Conservation (phyloP, 2,329 filamentous ascomycete species). For the Colletotrichum simmondsii region DNA sequence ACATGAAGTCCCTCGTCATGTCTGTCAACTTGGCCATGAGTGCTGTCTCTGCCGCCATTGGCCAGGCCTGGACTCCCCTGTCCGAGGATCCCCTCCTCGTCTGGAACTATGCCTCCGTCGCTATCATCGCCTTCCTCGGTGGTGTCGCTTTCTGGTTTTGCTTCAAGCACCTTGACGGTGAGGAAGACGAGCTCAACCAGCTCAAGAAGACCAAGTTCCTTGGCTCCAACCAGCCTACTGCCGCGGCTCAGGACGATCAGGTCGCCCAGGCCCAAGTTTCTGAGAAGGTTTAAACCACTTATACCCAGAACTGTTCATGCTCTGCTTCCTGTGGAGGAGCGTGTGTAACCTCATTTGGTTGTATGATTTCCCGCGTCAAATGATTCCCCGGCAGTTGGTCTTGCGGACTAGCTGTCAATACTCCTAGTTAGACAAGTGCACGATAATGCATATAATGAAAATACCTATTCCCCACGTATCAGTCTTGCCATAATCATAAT, state of each 20-base stretch:
- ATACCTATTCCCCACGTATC: neutral
- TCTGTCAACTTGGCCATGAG: constrained; percentile 77
- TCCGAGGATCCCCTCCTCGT: constrained; percentile 73
- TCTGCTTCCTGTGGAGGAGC: neutral
- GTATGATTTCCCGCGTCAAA: constrained; percentile 33
- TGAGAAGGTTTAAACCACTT: constrained; percentile 23
- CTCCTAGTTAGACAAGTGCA: constrained; percentile 26
- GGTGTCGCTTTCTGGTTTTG: constrained; percentile 75
- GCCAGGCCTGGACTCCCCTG: constrained; percentile 74
- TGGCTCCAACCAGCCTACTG: constrained; percentile 51
- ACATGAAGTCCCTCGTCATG: constrained; percentile 83
- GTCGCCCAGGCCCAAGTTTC: neutral
- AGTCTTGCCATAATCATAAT: too few relatives aligned
- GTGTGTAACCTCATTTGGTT: constrained; percentile 15
- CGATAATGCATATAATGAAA: constrained; percentile 23
- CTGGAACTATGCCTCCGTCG: constrained; percentile 77
- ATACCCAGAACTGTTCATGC: neutral
- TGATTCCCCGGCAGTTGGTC: constrained; percentile 32
- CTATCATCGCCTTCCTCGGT: constrained; percentile 70
- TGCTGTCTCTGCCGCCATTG: constrained; percentile 75
- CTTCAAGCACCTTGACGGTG: constrained; percentile 71
- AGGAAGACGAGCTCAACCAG: constrained; percentile 78
- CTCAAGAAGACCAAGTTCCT: constrained; percentile 57
- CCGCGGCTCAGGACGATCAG: constrained; percentile 18
- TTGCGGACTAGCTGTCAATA: constrained; percentile 12